Evolutionary conservation across 305 asterid genomes (phyloP).

Genomic region (Solanum chacoense): DNA sequence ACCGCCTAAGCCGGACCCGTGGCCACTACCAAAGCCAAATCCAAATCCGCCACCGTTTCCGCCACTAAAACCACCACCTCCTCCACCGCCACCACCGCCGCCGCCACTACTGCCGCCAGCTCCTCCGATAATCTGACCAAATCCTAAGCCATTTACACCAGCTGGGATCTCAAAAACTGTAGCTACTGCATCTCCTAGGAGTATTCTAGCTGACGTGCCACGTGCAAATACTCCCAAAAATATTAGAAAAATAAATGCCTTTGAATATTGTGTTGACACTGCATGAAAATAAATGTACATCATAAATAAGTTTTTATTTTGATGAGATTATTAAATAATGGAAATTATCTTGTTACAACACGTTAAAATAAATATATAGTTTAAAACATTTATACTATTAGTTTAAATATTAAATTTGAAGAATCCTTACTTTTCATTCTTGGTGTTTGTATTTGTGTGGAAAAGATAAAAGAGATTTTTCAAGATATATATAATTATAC

Average conservation of each 20-base stretch:
- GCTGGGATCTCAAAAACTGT: background rate
- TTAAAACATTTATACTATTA: background rate
- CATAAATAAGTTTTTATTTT: background rate
- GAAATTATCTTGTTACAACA: background rate
- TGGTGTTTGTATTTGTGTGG: background rate
- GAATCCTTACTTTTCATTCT: background rate
- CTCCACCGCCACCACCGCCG: accelerated
- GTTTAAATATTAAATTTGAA: background rate
- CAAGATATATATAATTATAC: background rate
- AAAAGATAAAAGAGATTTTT: background rate
- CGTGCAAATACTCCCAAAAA: background rate
- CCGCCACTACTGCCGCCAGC: background rate
- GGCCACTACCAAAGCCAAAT: background rate
- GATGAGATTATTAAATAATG: background rate
- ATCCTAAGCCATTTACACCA: background rate
- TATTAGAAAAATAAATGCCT: background rate
- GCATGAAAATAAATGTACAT: background rate
- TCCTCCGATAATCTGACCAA: constrained; percentile 4
- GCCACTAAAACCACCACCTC: background rate
- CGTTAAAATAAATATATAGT: background rate
- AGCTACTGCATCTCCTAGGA: background rate
- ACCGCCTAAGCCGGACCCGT: background rate
- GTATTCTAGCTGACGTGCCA: background rate
- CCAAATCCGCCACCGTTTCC: background rate
- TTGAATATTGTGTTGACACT: background rate